Evolutionary conservation across 805 yeast genomes (phyloP).

Genomic region (Myxozyma udenii): DNA sequence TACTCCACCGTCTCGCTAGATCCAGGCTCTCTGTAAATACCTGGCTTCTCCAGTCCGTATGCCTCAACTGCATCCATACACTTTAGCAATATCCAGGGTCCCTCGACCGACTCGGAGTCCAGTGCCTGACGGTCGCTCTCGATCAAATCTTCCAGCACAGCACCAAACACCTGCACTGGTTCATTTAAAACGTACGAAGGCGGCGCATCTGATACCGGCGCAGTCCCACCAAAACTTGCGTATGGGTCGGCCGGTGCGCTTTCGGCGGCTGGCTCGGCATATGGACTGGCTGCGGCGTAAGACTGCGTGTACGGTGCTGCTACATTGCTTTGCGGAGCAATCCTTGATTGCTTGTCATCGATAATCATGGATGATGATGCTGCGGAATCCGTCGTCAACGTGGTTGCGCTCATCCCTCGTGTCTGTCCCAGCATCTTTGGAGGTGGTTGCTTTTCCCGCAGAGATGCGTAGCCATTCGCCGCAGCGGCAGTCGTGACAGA

Average conservation of each 20-base stretch:
- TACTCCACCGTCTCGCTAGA: conserved; percentile 70
- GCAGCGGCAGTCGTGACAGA: conserved; percentile 3
- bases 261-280: neutral
- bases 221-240: neutral
- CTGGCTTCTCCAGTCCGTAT: conserved; percentile 81
- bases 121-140: conserved; percentile 60
- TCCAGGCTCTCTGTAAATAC: conserved; percentile 84
- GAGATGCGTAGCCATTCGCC: neutral
- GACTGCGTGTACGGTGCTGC: neutral
- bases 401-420: neutral
- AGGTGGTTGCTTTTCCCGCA: neutral
- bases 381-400: neutral
- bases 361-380: neutral
- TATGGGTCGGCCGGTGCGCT: neutral
- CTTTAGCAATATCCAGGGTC: conserved; percentile 83
- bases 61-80: conserved; percentile 84
- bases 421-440: neutral
- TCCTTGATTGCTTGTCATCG: neutral
- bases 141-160: conserved; percentile 71
- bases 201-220: neutral
- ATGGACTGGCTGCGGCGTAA: too few species aligned
- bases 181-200: too few species aligned
- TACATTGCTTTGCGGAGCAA: neutral
- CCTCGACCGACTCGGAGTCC: conserved; percentile 53
- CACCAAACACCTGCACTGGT: conserved; percentile 57